Evolutionary conservation across 495 filamentous ascomycete genomes (phyloP), one percentile per base, ranked within the genome.

Genomic region (Bombardia bombarda): DNA sequence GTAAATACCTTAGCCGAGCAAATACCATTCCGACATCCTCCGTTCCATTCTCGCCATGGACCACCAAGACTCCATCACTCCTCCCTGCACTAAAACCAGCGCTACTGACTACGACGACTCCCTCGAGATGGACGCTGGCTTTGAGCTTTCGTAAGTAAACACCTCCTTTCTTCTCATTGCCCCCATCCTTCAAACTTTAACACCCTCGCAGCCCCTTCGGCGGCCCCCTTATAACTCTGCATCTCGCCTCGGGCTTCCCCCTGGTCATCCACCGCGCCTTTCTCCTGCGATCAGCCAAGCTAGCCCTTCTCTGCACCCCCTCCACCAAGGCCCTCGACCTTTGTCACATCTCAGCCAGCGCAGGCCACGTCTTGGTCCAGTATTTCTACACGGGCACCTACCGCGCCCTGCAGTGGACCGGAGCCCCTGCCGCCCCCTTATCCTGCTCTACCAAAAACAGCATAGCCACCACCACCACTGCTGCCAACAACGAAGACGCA

Each of bases 121-220:
- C 9, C 26, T 28, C 2, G 13, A 28, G 6, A 28, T 28, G 26
- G 26, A 28, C 6, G 26, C 26, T 13, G 13, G 26, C 13, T 28
- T 28, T 13, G 26, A 28, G 9, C 9, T 28, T 7, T 28, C 26
- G 26, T 28, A 28, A 28, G 26, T 28, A 28, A 28, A 2, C 26
- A 8, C 13, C 26, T 8, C 13, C 26, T 8, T 13, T 28, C 24
- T 26, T 26, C n/a, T n/a, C n/a, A n/a, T n/a, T n/a, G n/a, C n/a
- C n/a, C n/a, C n/a, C n/a, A n/a, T n/a, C n/a, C n/a, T n/a, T n/a
- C n/a, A n/a, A n/a, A n/a, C n/a, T n/a, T n/a, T n/a, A n/a, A n/a
- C n/a, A n/a, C n/a, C n/a, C n/a, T n/a, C n/a, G n/a, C 26, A 63
- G 58, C n/a, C 56, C 58, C 7, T 63, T 54, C 35, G 40, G 45